Evolutionary conservation across 805 yeast species (phyloP).

Genomic region (Metschnikowia arizonensis): DNA sequence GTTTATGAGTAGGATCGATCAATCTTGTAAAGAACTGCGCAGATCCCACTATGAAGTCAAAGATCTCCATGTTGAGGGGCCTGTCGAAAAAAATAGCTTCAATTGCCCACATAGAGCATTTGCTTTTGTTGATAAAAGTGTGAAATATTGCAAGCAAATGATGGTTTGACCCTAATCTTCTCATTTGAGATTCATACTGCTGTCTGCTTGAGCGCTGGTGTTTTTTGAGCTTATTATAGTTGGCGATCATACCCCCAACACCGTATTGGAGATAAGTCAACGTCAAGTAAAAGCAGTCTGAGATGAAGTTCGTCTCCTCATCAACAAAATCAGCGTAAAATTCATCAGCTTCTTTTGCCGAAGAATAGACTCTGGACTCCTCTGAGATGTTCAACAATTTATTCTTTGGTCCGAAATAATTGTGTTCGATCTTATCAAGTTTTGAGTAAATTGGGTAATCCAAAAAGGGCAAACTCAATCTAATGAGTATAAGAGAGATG

Average conservation of each 20-base stretch:
- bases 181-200: constrained; percentile 11
- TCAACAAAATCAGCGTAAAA: constrained; percentile 43
- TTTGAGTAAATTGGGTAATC: constrained; percentile 57
- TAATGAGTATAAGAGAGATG: constrained; percentile 60
- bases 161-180: constrained; percentile 11
- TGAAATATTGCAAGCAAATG: constrained; percentile 29
- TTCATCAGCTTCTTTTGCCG: constrained; percentile 62
- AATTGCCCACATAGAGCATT: constrained; percentile 50
- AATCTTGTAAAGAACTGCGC: constrained; percentile 66
- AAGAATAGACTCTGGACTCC: constrained; percentile 80
- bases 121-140: constrained; percentile 37
- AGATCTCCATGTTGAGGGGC: constrained; percentile 57
- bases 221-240: constrained; percentile 50
- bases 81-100: constrained; percentile 59
- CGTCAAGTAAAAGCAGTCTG: constrained; percentile 81
- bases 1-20: constrained; percentile 66
- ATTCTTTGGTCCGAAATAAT: constrained; percentile 54
- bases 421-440: constrained; percentile 69
- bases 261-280: constrained; percentile 84
- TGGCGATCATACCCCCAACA: constrained; percentile 67
- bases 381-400: constrained; percentile 62
- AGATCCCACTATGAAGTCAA: constrained; percentile 75
- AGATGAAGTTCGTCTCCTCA: constrained; percentile 68
- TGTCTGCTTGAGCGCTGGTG: constrained; percentile 48
- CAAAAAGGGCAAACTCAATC: constrained; percentile 79